Evolutionary conservation across 2,329 filamentous ascomycete genomes (phyloP).

Genomic region (Rutstroemia sp.): DNA sequence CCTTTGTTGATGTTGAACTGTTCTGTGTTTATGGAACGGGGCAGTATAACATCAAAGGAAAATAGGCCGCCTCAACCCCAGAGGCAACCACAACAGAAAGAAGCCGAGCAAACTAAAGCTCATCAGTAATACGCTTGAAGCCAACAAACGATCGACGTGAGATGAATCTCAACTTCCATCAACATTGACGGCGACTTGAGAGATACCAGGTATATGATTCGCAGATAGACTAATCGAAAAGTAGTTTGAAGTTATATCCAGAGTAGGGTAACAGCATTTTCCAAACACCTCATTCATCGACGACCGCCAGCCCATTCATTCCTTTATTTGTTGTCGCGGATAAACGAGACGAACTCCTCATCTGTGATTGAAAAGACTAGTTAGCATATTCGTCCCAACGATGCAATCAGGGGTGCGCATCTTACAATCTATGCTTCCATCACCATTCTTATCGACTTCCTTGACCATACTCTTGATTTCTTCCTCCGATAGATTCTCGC

Average conservation of each 20-base stretch:
- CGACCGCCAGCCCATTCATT: not conserved
- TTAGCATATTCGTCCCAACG: not conserved
- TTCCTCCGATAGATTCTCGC: slow-evolving; percentile 56
- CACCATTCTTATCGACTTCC: slow-evolving; percentile 57
- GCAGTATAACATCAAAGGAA: no score
- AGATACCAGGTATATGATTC: no score
- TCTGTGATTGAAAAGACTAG: slow-evolving; percentile 1
- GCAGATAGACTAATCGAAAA: no score
- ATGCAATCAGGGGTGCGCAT: not conserved
- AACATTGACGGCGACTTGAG: no score
- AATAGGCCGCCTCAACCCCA: no score
- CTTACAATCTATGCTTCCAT: slow-evolving; percentile 54
- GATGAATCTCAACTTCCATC: no score
- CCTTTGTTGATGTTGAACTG: no score
- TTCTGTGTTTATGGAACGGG: no score
- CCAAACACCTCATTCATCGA: not conserved
- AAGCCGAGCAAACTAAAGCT: no score
- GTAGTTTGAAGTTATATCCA: not conserved
- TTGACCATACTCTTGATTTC: slow-evolving; percentile 61
- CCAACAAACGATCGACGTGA: no score
- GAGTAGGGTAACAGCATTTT: not conserved
- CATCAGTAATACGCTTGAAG: no score
- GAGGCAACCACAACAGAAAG: no score
- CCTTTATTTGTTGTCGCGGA: slow-evolving; percentile 10
- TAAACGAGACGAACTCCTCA: slow-evolving; percentile 15